Conservation (phyloP, 306 rosid species). For the Mimosa pudica region DNA sequence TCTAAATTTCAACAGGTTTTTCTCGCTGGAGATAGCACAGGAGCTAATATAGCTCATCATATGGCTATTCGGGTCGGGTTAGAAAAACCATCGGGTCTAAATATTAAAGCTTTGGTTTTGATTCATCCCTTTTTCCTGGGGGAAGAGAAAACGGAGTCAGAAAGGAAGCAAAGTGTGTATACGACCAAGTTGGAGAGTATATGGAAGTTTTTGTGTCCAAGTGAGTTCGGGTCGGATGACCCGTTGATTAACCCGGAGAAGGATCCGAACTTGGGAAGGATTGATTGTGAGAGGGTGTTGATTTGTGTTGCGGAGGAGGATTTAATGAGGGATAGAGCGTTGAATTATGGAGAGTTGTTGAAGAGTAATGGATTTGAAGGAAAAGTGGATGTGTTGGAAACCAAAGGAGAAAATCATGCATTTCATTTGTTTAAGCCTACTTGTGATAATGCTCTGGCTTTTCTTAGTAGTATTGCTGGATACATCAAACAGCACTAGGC, state of each 20-base stretch:
- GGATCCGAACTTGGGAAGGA: constrained; percentile 54
- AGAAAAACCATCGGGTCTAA: constrained; percentile 46
- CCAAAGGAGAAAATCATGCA: constrained; percentile 45
- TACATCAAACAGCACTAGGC: not conserved
- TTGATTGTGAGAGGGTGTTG: constrained; percentile 55
- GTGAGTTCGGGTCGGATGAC: constrained; percentile 52
- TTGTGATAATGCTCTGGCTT: not conserved
- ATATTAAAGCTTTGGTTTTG: constrained; percentile 46
- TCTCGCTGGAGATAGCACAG: constrained; percentile 76
- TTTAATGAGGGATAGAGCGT: constrained; percentile 52
- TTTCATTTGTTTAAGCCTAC: not conserved
- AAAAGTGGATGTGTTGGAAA: constrained; percentile 46
- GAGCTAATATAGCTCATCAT: constrained; percentile 62
- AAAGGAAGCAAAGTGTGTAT: not conserved
- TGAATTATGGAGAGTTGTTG: constrained; percentile 49
- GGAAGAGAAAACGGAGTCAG: constrained; percentile 45
- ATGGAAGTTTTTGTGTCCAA: constrained; percentile 59
- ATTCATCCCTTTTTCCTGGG: constrained; percentile 79
- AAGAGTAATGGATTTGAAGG: constrained; percentile 59
- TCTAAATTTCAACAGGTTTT: constrained; percentile 20
- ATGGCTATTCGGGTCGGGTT: constrained; percentile 53
- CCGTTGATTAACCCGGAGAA: constrained; percentile 59
- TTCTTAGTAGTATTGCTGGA: not conserved
- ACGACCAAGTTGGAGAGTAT: constrained; percentile 24
- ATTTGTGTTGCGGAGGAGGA: constrained; percentile 73